Conservation (phyloP, 805 yeast genomes). For the Candida boleticola region DNA sequence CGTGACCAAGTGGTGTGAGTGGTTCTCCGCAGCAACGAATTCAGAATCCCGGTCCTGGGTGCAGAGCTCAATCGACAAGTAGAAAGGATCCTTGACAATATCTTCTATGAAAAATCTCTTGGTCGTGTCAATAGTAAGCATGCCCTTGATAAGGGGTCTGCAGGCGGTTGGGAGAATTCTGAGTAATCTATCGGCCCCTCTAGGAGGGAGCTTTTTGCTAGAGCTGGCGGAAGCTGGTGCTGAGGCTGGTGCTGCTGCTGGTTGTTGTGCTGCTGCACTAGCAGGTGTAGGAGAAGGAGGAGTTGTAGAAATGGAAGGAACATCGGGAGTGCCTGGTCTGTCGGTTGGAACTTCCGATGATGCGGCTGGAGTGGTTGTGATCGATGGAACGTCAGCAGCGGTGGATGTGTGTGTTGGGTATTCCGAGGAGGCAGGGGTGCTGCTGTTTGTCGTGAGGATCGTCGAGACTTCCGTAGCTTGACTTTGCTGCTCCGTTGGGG, state of each 20-base stretch:
- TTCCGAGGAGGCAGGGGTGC: neutral
- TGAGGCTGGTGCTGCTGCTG: neutral
- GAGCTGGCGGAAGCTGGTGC: neutral
- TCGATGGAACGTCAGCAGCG: neutral
- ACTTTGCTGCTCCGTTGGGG: neutral
- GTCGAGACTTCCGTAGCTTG: neutral
- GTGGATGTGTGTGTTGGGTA: neutral
- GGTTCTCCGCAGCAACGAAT: slow-evolving; percentile 32
- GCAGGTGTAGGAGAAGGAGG: neutral
- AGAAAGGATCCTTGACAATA: slow-evolving; percentile 58
- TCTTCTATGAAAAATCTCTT: slow-evolving; percentile 59
- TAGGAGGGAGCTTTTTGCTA: slow-evolving; percentile 20
- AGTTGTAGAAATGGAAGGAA: neutral
- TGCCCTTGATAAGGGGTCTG: slow-evolving; percentile 56
- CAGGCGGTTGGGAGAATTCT: slow-evolving; percentile 69
- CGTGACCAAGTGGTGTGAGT: slow-evolving; percentile 65
- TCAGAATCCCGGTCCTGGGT: slow-evolving; percentile 19
- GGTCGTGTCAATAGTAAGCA: slow-evolving; percentile 61
- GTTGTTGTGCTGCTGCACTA: neutral
- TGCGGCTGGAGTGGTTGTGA: neutral
- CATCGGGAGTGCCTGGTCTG: neutral
- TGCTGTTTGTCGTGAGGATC: too few species aligned
- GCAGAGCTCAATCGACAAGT: slow-evolving; percentile 56
- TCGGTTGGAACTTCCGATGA: neutral
- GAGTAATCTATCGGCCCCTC: slow-evolving; percentile 72